phyloP scores from a whole-genome alignment of 352 stramenopile species.

The Phytophthora citricola region DNA sequence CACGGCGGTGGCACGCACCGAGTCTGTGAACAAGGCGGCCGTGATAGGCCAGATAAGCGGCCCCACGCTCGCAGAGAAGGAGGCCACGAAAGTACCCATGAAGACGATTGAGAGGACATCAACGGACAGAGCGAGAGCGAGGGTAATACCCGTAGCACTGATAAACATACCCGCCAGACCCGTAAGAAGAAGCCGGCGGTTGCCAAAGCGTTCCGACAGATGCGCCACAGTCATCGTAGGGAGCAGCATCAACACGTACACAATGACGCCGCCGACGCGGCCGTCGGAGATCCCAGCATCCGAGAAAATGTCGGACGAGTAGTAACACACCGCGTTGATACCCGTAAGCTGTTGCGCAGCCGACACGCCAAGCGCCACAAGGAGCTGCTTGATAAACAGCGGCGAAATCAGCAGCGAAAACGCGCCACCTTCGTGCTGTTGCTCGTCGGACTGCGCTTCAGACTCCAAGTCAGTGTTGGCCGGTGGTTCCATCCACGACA shows the following conservation, averaged over 20 bases:
- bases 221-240: constrained; percentile 36
- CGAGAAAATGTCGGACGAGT: constrained; percentile 67
- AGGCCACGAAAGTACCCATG: constrained; percentile 51
- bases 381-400: constrained; percentile 44
- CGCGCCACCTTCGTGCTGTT: constrained; percentile 15
- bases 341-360: constrained; percentile 61
- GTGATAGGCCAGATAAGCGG: constrained; percentile 61
- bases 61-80: constrained; percentile 57
- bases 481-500: constrained; percentile 35
- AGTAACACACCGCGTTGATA: constrained; percentile 74
- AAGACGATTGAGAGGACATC: constrained; percentile 55
- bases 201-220: constrained; percentile 48
- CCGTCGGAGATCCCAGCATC: constrained; percentile 54
- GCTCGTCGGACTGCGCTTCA: constrained; percentile 3
- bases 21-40: constrained; percentile 65
- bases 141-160: constrained; percentile 53
- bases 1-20: constrained; percentile 49
- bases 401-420: constrained; percentile 21
- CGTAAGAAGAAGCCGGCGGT: constrained; percentile 49
- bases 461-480: constrained; percentile 19
- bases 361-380: constrained; percentile 48
- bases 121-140: constrained; percentile 41
- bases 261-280: constrained; percentile 46
- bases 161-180: constrained; percentile 57
- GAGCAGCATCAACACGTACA: constrained; percentile 42